phyloP scores from a whole-genome alignment of 306 rosid genomes.

The Trifolium fragiferum region DNA sequence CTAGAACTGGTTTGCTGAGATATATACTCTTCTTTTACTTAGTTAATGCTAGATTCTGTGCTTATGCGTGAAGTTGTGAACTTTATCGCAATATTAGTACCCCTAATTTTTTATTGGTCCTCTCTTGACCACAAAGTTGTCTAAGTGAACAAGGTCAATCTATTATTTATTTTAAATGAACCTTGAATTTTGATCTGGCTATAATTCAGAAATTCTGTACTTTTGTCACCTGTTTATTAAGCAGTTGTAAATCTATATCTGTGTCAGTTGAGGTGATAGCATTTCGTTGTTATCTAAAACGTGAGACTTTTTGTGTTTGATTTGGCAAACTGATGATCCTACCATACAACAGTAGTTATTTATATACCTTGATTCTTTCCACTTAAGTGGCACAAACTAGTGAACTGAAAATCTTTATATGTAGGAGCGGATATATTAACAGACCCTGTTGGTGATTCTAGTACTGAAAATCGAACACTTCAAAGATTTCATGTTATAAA shows the following conservation, averaged over 20 bases:
- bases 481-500: slow-evolving; percentile 3
- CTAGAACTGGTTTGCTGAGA: not conserved
- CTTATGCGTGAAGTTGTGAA: not conserved
- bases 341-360: not conserved
- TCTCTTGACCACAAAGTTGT: not conserved
- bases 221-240: not conserved
- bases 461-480: slow-evolving; percentile 15
- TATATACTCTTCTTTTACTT: not conserved
- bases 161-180: not conserved
- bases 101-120: no score
- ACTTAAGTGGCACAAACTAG: slow-evolving; percentile 1
- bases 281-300: slow-evolving; percentile 29
- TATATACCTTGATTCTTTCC: slow-evolving; percentile 6
- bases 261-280: slow-evolving; percentile 16
- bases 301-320: not conserved
- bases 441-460: not conserved
- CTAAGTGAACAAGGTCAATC: slow-evolving; percentile 12
- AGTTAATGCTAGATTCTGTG: slow-evolving; percentile 1
- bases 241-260: slow-evolving; percentile 11
- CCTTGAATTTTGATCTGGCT: slow-evolving; percentile 1
- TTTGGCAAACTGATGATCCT: slow-evolving; percentile 25
- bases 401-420: slow-evolving; percentile 10
- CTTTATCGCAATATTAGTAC: not conserved
- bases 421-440: not conserved
- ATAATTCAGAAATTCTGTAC: not conserved